Evolutionary conservation across 225 moss, liverwort and hornwort species (phyloP).

Genomic region (Antitrichia curtipendula): DNA sequence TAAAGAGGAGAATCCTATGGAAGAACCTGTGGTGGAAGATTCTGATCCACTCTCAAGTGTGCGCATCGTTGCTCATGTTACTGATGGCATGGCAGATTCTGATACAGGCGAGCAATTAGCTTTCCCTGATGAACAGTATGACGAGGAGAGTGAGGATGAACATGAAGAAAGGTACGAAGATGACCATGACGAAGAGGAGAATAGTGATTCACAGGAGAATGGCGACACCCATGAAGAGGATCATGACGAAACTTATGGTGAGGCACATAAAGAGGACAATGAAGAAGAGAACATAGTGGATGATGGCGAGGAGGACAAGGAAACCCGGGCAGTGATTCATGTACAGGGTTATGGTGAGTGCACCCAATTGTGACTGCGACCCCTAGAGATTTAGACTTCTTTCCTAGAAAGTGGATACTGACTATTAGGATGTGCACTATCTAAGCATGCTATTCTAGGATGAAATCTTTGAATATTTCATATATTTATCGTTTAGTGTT

Average conservation of each 20-base stretch:
- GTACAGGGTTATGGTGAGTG: background rate
- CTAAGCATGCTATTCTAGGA: background rate
- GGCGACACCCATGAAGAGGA: background rate
- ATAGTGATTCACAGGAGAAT: background rate
- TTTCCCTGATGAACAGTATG: slow-evolving; percentile 25
- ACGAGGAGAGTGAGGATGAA: slow-evolving; percentile 22
- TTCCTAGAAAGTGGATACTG: background rate
- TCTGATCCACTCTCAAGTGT: background rate
- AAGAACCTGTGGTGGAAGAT: slow-evolving; percentile 24
- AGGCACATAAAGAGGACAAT: background rate
- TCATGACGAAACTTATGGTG: background rate
- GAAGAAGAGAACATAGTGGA: background rate
- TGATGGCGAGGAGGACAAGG: background rate
- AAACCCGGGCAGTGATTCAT: background rate
- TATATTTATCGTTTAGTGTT: background rate
- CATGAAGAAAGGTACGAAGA: background rate
- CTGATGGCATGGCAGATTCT: slow-evolving; percentile 29
- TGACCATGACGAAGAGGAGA: background rate
- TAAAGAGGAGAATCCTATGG: slow-evolving; percentile 20
- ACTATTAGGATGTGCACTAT: background rate
- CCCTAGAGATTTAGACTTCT: background rate
- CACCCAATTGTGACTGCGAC: background rate
- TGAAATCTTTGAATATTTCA: background rate
- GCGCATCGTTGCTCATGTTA: slow-evolving; percentile 28
- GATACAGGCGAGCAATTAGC: slow-evolving; percentile 34